phyloP scores from a whole-genome alignment of 169 alveolate genomes.

The Cryptosporidium sp. region DNA sequence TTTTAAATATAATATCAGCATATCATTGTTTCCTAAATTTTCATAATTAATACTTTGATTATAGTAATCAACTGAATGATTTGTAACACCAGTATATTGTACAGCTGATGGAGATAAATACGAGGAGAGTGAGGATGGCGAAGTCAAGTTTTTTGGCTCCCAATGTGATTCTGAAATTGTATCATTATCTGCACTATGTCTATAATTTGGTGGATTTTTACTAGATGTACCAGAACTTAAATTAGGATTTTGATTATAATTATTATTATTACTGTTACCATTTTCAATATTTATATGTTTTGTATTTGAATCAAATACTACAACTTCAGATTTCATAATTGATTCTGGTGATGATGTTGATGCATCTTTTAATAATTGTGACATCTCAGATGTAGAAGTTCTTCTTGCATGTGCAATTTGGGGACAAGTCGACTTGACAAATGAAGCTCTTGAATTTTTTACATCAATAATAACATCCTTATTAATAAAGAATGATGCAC shows the following conservation, averaged over 20 bases:
- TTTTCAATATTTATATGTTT: not conserved
- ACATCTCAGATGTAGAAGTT: slow-evolving; percentile 67
- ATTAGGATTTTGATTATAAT: not conserved
- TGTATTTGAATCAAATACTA: slow-evolving; percentile 53
- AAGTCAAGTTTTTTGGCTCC: slow-evolving; percentile 73
- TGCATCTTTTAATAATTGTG: slow-evolving; percentile 57
- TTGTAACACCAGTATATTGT: slow-evolving; percentile 68
- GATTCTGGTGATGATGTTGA: slow-evolving; percentile 53
- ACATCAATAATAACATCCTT: slow-evolving; percentile 65
- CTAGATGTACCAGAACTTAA: not conserved
- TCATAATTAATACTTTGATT: not conserved
- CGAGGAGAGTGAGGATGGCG: slow-evolving; percentile 76
- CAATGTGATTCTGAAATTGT: slow-evolving; percentile 48
- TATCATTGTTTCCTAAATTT: not conserved
- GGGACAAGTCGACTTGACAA: slow-evolving; percentile 55
- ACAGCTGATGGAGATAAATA: slow-evolving; percentile 50
- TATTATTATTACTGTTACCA: not conserved
- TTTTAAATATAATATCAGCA: slow-evolving; percentile 14
- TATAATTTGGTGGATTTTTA: not conserved
- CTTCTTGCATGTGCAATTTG: slow-evolving; percentile 75
- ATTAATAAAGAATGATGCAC: slow-evolving; percentile 68
- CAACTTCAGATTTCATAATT: slow-evolving; percentile 65
- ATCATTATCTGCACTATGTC: slow-evolving; percentile 9
- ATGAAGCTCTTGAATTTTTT: slow-evolving; percentile 64
- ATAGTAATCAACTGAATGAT: slow-evolving; percentile 38